Evolutionary conservation across 139 green algal genomes (phyloP), one percentile per base, ranked within the genome.

Genomic region (Asterochloris sp.): DNA sequence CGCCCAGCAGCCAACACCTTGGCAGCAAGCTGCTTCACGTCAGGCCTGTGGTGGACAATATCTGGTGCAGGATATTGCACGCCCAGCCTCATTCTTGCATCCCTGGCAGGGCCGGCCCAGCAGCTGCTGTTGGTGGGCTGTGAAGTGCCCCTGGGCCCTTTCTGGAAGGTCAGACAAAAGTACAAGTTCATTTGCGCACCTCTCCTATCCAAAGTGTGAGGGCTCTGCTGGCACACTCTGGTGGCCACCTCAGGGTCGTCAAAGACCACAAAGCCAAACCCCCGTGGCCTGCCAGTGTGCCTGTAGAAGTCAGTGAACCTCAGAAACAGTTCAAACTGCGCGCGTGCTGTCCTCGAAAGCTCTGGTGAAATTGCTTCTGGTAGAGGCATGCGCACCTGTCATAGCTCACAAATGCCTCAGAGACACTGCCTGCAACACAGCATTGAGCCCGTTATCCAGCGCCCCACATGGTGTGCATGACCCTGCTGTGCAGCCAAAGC

Each of bases 181-280:
- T 54, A 16, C 0, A 64, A 19, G 15, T 76, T n/a, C 15, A 2
- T 26, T 15, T 11, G 4, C 27, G 75, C 47, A 80, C 14, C 75
- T 27, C 24, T 63, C 29, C 38, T 54, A 54, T 54, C 38, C 38
- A 54, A 54, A 54, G 38, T 54, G 38, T 54, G 38, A 54, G 38
- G 38, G 38, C 38, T 54, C 38, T 54, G 38, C 38, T 54, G 38
- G 38, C 38, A 54, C 38, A 98, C 96, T 78, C 94, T 96, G 82
- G 98, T 95, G 13, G 94, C 96, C 14, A 99, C 93, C 23, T 89
- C 88, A 11, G 93, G 87, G 84, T 93, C 91, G 26, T 93, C 92
- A 84, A 98, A 98, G 0, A 98, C 92, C 1, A 98, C 95, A 73
- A 98, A 98, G 19, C 95, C 95, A 76, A 98, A 98, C 79, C 95